Percentiles rank a stretch among this genome's conserved stretches.
phyloP scores from a whole-genome alignment of 2,329 filamentous ascomycete genomes.

The Phoma sp. region DNA sequence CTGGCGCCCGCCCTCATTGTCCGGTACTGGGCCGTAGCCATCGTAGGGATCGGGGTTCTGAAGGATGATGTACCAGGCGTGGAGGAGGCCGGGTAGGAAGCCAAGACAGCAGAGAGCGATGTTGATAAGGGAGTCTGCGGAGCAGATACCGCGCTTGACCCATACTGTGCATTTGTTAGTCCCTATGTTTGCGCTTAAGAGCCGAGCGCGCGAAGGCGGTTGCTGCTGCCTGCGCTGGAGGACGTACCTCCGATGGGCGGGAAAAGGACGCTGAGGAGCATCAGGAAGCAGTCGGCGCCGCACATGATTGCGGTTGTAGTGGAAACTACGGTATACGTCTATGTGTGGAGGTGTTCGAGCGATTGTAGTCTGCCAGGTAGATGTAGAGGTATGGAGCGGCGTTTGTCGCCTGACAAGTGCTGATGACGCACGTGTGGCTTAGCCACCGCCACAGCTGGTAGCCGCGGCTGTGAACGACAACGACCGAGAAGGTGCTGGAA shows the following conservation, averaged over 20 bases:
- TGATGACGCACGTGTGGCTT: slow-evolving; percentile 18
- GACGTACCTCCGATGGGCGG: slow-evolving; percentile 64
- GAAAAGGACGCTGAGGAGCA: slow-evolving; percentile 67
- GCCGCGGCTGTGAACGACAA: neutral
- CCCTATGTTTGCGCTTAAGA: slow-evolving; percentile 10
- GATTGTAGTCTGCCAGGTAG: neutral
- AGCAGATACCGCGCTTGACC: slow-evolving; percentile 95
- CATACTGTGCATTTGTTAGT: slow-evolving; percentile 69
- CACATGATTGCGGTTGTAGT: slow-evolving; percentile 57
- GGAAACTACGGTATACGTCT: neutral
- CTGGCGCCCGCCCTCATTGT: slow-evolving; percentile 57
- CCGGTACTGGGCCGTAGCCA: slow-evolving; percentile 66
- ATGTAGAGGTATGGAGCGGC: slow-evolving; percentile 1
- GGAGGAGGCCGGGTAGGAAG: slow-evolving; percentile 81
- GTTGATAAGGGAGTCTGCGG: slow-evolving; percentile 92
- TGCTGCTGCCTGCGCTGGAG: too few species aligned
- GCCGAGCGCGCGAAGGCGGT: neutral
- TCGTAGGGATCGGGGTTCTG: slow-evolving; percentile 77
- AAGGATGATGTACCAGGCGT: slow-evolving; percentile 98
- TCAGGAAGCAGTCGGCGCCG: slow-evolving; percentile 67
- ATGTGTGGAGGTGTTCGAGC: neutral
- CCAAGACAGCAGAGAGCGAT: slow-evolving; percentile 76
- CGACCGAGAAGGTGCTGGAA: neutral
- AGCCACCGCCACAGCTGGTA: slow-evolving; percentile 1
- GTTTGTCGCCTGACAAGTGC: slow-evolving; percentile 11